phyloP scores from a whole-genome alignment of 345 rosid genomes.

The Populus euphratica region DNA sequence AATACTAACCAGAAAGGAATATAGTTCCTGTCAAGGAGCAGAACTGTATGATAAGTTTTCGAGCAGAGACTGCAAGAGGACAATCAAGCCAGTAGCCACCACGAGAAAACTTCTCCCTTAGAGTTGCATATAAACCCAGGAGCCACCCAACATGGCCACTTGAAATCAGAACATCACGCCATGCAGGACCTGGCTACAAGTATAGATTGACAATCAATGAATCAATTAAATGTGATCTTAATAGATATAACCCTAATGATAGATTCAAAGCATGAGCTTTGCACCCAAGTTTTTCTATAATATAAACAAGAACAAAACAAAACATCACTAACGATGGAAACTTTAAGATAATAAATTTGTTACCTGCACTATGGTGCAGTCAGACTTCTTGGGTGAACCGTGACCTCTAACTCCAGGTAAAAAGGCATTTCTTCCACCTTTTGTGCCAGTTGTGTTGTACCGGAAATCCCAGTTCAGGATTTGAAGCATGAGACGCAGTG shows the following conservation, averaged over 20 bases:
- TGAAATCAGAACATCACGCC: constrained; percentile 83
- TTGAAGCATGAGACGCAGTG: constrained; percentile 82
- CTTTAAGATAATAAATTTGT: constrained; percentile 10
- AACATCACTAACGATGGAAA: constrained; percentile 5
- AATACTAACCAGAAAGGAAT: constrained; percentile 68
- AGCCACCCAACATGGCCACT: constrained; percentile 89
- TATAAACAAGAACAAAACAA: background rate
- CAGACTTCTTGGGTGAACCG: constrained; percentile 51
- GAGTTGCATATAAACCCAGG: constrained; percentile 60
- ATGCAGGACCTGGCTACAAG: constrained; percentile 88
- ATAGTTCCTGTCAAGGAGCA: constrained; percentile 81
- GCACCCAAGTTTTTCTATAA: background rate
- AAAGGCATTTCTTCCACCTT: constrained; percentile 46
- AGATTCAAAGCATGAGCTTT: too few relatives aligned
- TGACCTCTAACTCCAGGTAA: constrained; percentile 57
- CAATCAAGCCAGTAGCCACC: constrained; percentile 85
- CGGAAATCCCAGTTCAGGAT: constrained; percentile 92
- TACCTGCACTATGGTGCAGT: constrained; percentile 84
- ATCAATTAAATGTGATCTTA: constrained; percentile 2
- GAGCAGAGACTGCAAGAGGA: constrained; percentile 89
- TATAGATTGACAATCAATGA: constrained; percentile 6
- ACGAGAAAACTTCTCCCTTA: constrained; percentile 70
- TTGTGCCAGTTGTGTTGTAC: constrained; percentile 40
- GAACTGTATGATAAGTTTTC: constrained; percentile 87
- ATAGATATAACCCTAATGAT: background rate